phyloP scores from a whole-genome alignment of 2,329 filamentous ascomycete species.

The Tolypocladium ovalisporum region DNA sequence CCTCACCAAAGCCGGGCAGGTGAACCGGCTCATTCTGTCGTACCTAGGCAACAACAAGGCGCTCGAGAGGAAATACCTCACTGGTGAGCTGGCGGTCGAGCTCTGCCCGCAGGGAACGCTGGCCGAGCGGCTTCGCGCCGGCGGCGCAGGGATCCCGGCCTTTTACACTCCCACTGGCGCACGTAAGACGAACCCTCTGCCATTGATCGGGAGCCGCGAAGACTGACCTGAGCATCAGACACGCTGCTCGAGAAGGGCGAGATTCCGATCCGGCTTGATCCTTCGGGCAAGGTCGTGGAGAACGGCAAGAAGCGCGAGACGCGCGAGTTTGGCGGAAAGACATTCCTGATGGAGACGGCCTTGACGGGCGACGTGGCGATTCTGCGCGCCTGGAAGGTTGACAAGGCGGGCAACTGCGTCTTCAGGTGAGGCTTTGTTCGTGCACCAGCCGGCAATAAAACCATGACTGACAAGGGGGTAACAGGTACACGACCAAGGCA shows the following conservation, averaged over 20 bases:
- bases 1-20: conserved; percentile 57
- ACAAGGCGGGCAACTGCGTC: conserved; percentile 67
- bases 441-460: too few relatives aligned
- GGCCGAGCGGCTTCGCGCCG: conserved; percentile 61
- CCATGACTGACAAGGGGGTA: not conserved
- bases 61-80: conserved; percentile 64
- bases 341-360: conserved; percentile 68
- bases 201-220: too few relatives aligned
- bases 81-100: conserved; percentile 64
- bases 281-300: conserved; percentile 49
- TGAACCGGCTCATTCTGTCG: conserved; percentile 61
- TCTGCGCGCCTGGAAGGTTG: conserved; percentile 64
- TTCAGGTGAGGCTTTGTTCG: conserved; percentile 47
- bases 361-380: conserved; percentile 69
- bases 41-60: conserved; percentile 71
- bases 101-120: conserved; percentile 68
- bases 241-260: conserved; percentile 59
- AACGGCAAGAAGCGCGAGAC: conserved; percentile 57
- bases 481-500: conserved; percentile 59
- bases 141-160: conserved; percentile 66
- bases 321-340: conserved; percentile 60
- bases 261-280: conserved; percentile 52
- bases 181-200: conserved; percentile 29
- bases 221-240: conserved; percentile 22
- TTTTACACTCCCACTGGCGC: conserved; percentile 72